phyloP scores from a whole-genome alignment of 768 basidiomycete genomes.

The Pholiota molesta region DNA sequence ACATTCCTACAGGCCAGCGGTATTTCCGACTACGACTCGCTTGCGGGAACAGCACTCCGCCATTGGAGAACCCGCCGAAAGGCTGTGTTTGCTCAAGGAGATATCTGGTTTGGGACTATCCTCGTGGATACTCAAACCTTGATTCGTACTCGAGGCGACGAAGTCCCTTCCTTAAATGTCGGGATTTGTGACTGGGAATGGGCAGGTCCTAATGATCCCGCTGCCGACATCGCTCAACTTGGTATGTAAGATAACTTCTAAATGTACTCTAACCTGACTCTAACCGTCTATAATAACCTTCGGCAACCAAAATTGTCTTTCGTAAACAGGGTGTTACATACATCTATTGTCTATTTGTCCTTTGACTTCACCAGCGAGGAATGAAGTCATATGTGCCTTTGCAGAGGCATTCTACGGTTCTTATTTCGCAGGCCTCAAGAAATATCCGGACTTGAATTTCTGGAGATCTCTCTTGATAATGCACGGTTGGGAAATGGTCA shows the following conservation, averaged over 20 bases:
- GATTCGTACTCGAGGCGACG: background rate
- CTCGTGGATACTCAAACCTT: conserved; percentile 6
- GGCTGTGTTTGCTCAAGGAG: conserved; percentile 11
- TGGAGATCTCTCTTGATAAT: conserved; percentile 11
- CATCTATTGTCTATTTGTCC: conserved; percentile 6
- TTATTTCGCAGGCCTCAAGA: conserved; percentile 6
- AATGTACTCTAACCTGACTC: background rate
- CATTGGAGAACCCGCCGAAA: conserved; percentile 12
- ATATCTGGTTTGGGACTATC: conserved; percentile 17
- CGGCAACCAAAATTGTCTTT: background rate
- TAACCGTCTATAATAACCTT: background rate
- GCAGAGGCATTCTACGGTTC: conserved; percentile 4
- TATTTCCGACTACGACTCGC: conserved; percentile 3
- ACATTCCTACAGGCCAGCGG: conserved; percentile 5
- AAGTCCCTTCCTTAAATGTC: background rate
- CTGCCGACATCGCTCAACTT: conserved; percentile 18
- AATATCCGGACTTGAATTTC: background rate
- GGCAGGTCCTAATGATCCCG: conserved; percentile 19
- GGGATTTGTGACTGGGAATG: conserved; percentile 19
- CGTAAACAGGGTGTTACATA: conserved; percentile 13
- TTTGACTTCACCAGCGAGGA: background rate
- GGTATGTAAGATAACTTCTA: conserved; percentile 4
- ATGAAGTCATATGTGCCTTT: conserved; percentile 4
- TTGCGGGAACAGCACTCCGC: conserved; percentile 6
- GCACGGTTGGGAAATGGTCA: conserved; percentile 18